Conservation (phyloP, 73 alveolate species). For the Symbiodinium natans region DNA sequence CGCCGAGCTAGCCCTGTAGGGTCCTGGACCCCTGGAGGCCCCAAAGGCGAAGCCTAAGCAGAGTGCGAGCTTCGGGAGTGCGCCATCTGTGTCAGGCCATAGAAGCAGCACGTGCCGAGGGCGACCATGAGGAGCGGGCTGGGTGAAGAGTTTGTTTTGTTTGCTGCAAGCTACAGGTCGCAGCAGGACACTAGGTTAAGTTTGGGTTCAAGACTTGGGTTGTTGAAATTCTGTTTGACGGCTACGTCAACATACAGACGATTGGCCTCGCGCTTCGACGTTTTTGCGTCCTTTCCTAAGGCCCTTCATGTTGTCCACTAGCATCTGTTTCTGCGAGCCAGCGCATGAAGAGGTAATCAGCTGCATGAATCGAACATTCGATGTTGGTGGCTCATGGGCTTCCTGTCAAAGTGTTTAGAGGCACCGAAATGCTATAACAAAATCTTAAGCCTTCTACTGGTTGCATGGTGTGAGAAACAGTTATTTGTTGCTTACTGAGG, state of each 20-base stretch:
- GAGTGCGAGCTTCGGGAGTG: too few relatives aligned
- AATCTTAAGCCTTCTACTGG: not conserved
- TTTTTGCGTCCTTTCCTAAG: too few relatives aligned
- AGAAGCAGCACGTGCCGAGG: not conserved
- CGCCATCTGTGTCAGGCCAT: not conserved
- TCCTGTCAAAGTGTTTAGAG: not conserved
- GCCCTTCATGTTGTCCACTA: not conserved
- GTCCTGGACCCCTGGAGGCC: too few relatives aligned
- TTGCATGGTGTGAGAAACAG: not conserved
- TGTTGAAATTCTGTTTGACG: too few relatives aligned
- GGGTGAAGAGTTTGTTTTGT: too few relatives aligned
- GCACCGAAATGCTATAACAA: not conserved
- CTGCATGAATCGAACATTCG: not conserved
- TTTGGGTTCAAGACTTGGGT: too few relatives aligned
- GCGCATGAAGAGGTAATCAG: not conserved
- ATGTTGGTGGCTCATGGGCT: not conserved
- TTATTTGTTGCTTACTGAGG: not conserved
- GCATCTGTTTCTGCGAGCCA: not conserved
- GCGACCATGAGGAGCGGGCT: not conserved
- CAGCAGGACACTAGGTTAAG: too few relatives aligned
- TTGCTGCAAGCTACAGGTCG: too few relatives aligned
- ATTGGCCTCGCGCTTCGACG: too few relatives aligned
- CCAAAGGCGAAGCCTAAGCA: too few relatives aligned
- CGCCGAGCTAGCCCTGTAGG: too few relatives aligned
- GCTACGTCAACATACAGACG: too few relatives aligned